Conservation (phyloP, 495 filamentous ascomycete genomes). For the Neurospora sp. region DNA sequence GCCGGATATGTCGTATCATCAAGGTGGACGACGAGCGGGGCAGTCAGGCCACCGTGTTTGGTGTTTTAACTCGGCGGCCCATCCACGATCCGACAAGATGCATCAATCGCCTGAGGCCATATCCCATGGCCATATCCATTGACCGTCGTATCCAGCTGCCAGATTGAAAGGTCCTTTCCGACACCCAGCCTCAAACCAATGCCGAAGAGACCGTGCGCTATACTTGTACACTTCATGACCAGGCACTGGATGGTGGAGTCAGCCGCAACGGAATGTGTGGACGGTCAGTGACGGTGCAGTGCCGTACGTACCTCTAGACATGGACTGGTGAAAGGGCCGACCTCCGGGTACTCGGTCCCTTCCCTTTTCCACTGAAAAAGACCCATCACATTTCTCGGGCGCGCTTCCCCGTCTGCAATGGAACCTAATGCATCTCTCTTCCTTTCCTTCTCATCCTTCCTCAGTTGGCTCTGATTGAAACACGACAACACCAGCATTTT, state of each 20-base stretch:
- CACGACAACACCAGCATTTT: not conserved
- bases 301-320: not conserved
- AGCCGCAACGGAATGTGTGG: not conserved
- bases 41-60: not conserved
- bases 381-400: not conserved
- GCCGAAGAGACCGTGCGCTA: not conserved
- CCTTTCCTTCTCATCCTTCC: not conserved
- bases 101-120: not conserved
- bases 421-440: not conserved
- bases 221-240: not conserved
- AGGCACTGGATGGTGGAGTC: not conserved
- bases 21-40: not conserved
- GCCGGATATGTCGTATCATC: not conserved
- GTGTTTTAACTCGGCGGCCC: not conserved
- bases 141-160: not conserved
- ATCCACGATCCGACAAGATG: not conserved
- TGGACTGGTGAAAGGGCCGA: not conserved
- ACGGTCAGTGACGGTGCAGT: not conserved
- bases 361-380: not conserved
- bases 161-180: not conserved
- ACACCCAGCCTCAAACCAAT: not conserved
- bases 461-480: not conserved
- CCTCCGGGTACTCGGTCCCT: not conserved
- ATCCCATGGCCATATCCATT: not conserved
- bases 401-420: not conserved